phyloP scores from a whole-genome alignment of 768 basidiomycete genomes.

The Boletus rufocinnamomeus region DNA sequence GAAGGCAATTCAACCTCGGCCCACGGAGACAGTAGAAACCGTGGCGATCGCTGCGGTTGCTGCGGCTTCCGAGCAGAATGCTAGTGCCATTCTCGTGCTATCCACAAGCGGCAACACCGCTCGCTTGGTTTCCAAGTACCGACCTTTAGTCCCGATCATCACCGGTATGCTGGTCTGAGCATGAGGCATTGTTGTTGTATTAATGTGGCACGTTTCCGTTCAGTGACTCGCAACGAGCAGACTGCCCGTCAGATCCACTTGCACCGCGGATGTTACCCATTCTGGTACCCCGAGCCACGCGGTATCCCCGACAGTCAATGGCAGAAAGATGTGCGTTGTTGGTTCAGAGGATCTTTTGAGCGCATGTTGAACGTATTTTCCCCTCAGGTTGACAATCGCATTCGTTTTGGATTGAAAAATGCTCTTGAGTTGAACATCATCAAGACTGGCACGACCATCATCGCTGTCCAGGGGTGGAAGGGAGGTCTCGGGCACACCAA shows the following conservation, averaged over 20 bases:
- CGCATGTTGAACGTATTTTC: slow-evolving; percentile 12
- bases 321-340: slow-evolving; percentile 86
- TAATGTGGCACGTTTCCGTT: slow-evolving; percentile 4
- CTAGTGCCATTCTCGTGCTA: slow-evolving; percentile 92
- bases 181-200: slow-evolving; percentile 1
- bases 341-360: background rate
- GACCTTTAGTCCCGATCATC: slow-evolving; percentile 91
- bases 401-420: slow-evolving; percentile 83
- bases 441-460: slow-evolving; percentile 82
- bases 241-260: slow-evolving; percentile 96
- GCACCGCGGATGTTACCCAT: slow-evolving; percentile 95
- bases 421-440: slow-evolving; percentile 86
- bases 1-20: slow-evolving; percentile 73
- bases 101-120: slow-evolving; percentile 98
- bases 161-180: slow-evolving; percentile 58
- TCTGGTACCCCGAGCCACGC: slow-evolving; percentile 95
- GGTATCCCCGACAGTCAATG: slow-evolving; percentile 87
- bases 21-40: slow-evolving; percentile 94
- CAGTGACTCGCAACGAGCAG: slow-evolving; percentile 94
- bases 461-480: slow-evolving; percentile 99
- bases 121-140: slow-evolving; percentile 94
- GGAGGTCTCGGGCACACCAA: slow-evolving; percentile 96
- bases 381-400: slow-evolving; percentile 80
- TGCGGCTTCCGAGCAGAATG: slow-evolving; percentile 92
- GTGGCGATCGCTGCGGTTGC: slow-evolving; percentile 96